Base-by-base conservation (phyloP, 176 grass and related monocot genomes). In the Dactylis glomerata region DNA sequence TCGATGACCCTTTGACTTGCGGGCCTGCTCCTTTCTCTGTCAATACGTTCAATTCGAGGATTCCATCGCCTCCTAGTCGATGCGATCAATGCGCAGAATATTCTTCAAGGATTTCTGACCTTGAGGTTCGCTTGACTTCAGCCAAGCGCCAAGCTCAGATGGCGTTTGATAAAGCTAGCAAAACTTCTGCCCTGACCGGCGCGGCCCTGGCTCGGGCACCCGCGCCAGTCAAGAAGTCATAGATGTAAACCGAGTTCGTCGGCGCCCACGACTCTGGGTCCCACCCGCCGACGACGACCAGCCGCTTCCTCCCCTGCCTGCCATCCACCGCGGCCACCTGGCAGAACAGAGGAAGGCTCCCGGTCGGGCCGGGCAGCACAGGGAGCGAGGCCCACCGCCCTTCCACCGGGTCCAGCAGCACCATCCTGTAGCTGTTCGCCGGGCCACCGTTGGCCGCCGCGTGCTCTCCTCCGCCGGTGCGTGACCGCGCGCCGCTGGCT, bases 211-310 rank as follows among this genome's bases (percentile, higher is more conserved):
- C 87, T 92, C 88, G 8, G 50, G 85, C 26, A 31, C 44, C 6
- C 67, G 37, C 69, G 58, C 87, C 90, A 0, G 85, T 83, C 2
- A 92, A 22, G 41, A 98, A 92, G 62, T 98, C 93, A 36, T 94
- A 98, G 5, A 96, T 81, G 86, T 86, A 63, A 24, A 98, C 92
- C 37, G 81, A 83, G 62, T 98, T 88, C 27, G 86, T 67, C 16
- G 93, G 91, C 34, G 91, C 89, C 96, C 93, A 96, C 57, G 87
- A 92, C 32, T 90, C 85, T 8, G 91, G 93, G 62, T 96, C 57
- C 96, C 96, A 98, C 0, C 96, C 96, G 6, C 96, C 96, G 78
- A 92, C 62, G 8, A 92, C 80, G 83, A 94, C 91, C 20, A 94
- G 73, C 45, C 89, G 78, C 73, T 92, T 86, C 49, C 83, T 55